Percentiles rank a stretch among this genome's conserved stretches.
Conservation (phyloP, 2,329 filamentous ascomycete genomes). For the Epichloe sibirici region DNA sequence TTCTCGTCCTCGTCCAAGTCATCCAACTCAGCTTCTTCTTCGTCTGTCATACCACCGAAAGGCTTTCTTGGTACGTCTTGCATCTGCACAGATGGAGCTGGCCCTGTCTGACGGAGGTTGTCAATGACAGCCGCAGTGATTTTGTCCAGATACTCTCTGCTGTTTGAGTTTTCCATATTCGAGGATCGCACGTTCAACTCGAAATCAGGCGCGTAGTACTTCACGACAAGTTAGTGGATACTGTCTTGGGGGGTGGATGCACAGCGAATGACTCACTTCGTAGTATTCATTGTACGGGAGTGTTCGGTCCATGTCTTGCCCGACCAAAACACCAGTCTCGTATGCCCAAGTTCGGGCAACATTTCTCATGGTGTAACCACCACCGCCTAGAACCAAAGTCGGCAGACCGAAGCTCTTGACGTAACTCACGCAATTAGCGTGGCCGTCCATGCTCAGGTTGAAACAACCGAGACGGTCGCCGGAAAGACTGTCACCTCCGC, state of each 20-base stretch:
- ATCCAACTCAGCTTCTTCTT: conserved; percentile 53
- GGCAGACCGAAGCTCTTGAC: conserved; percentile 79
- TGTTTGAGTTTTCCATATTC: conserved; percentile 86
- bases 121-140: conserved; percentile 74
- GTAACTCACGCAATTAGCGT: conserved; percentile 86
- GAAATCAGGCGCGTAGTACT: conserved; percentile 88
- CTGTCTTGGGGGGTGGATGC: too few relatives aligned
- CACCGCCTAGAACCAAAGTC: conserved; percentile 84
- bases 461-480: conserved; percentile 93
- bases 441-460: conserved; percentile 92
- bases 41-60: conserved; percentile 50
- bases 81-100: conserved; percentile 85
- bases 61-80: conserved; percentile 58
- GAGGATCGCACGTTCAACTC: conserved; percentile 80
- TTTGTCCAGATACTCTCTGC: conserved; percentile 66
- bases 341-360: conserved; percentile 95
- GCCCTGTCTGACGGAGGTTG: conserved; percentile 75
- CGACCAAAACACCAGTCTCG: conserved; percentile 83
- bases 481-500: conserved; percentile 86
- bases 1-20: conserved; percentile 75
- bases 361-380: conserved; percentile 94
- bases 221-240: conserved; percentile 14
- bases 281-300: conserved; percentile 97
- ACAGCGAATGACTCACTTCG: conserved; percentile 34
- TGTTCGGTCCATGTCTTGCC: conserved; percentile 67